Base-by-base conservation (phyloP, 2,329 filamentous ascomycete genomes). In the Aspergillus udagawae region DNA sequence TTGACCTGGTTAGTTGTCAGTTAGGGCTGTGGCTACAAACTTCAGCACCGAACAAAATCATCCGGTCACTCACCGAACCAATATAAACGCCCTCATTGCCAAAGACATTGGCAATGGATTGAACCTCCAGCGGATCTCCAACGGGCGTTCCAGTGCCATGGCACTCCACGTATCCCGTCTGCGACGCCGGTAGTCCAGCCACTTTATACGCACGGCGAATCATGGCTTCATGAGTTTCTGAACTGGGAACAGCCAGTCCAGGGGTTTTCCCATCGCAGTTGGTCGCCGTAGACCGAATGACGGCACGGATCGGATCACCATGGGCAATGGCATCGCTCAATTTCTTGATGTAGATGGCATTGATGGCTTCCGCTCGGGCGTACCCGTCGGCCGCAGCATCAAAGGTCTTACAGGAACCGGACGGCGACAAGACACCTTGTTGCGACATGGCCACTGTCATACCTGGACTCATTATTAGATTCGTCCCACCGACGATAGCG, bases 401-500 rank as follows among this genome's bases (percentile, higher is more conserved):
- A 54, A 73, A 73, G 0, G 66, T 66, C 5, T 65, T 64, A 49
- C 67, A 70, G 2, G 38, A 32, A 7, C 69, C 73, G 0, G 63
- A 63, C 0, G 67, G 65, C 1, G 73, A 74, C 1, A 79, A 61
- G 0, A 77, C 67, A 1, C 68, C 68, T 14, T 74, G 61, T 14
- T 71, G 64, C 0, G 64, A 60, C 61, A 76, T 67, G 3, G 62
- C 50, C 1, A 64, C 58, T 7, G 65, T 67, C 51, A 67, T 66
- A 1, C 52, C 60, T 0, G 72, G 73, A 1, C 60, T 60, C 1
- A 74, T 32, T 27, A 77, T 72, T 0, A 77, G 49, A 50, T 71
- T 75, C 0, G 62, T 23, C 27, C 27, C 27, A 28, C 27, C 27
- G 27, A 28, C 27, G 27, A 28, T 28, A 5, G 27, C 27, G 27